A percentile compares a stretch with the other conserved stretches of the same genome.
Evolutionary conservation across 1,139 yeast species (phyloP).

Genomic region (Saccharomycopsis hybrid): DNA sequence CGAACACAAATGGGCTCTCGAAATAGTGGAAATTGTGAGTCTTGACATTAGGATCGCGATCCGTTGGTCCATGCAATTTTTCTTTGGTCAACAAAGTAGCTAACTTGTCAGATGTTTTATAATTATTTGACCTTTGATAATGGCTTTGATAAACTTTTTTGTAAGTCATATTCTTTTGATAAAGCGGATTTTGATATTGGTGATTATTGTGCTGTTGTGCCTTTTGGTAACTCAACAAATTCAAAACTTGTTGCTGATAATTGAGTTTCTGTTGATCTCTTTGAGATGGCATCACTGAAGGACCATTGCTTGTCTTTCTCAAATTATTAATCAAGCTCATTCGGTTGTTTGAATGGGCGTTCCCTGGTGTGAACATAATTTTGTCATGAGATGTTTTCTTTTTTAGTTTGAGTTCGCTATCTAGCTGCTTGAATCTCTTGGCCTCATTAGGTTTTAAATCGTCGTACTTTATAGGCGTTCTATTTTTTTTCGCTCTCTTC

Average conservation of each 20-base stretch:
- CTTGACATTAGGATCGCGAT: conserved; percentile 79
- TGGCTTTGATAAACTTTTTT: neutral
- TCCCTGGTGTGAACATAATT: neutral
- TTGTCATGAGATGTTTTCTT: neutral
- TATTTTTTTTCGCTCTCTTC: neutral
- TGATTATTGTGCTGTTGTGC: neutral
- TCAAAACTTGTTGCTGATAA: conserved; percentile 17
- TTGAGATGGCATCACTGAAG: neutral
- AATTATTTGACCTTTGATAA: neutral
- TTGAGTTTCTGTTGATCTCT: conserved; percentile 5
- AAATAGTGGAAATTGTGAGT: conserved; percentile 76
- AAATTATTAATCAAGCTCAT: conserved; percentile 11
- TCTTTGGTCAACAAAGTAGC: conserved; percentile 75
- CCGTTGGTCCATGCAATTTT: conserved; percentile 78
- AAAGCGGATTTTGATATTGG: neutral
- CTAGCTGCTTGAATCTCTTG: conserved; percentile 5
- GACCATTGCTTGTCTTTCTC: conserved; percentile 6
- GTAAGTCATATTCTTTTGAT: neutral
- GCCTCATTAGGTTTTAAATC: conserved; percentile 12
- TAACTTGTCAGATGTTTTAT: conserved; percentile 28
- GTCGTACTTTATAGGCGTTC: neutral
- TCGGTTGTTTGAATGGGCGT: neutral
- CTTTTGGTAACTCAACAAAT: conserved; percentile 6
- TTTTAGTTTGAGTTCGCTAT: conserved; percentile 2
- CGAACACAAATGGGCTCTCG: conserved; percentile 65